Conservation (phyloP, 2,329 filamentous ascomycete species). For the Ophiostoma fasciatum region DNA sequence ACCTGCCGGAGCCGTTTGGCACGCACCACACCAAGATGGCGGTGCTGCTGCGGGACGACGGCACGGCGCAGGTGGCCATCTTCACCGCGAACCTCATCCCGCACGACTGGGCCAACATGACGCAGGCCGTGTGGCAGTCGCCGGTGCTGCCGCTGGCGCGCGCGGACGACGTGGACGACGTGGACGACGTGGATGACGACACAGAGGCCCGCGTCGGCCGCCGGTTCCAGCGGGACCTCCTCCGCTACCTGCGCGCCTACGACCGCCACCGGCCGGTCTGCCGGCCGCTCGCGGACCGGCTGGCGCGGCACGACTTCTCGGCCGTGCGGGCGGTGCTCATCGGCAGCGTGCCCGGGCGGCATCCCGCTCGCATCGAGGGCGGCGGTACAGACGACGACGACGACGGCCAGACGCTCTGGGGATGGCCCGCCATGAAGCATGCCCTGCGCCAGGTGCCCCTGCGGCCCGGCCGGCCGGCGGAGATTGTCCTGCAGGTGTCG, state of each 20-base stretch:
- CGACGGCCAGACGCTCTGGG: conserved; percentile 44
- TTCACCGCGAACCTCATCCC: conserved; percentile 88
- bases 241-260: conserved; percentile 60
- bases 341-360: conserved; percentile 62
- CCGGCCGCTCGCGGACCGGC: conserved; percentile 36
- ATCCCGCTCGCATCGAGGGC: conserved; percentile 27
- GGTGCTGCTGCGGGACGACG: conserved; percentile 64
- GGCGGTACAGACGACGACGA: not conserved
- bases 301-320: conserved; percentile 54
- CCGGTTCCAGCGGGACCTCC: conserved; percentile 61
- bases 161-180: not conserved
- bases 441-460: conserved; percentile 41
- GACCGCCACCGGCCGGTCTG: conserved; percentile 40
- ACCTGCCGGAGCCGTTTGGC: conserved; percentile 71
- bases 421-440: conserved; percentile 55
- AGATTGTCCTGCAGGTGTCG: conserved; percentile 53
- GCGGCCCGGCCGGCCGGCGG: conserved; percentile 16
- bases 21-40: conserved; percentile 85
- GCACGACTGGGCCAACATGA: conserved; percentile 79
- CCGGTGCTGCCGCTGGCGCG: conserved; percentile 45
- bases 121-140: conserved; percentile 68
- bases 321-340: conserved; percentile 54
- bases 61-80: conserved; percentile 63
- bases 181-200: conserved; percentile 8
- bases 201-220: conserved; percentile 40